These are phyloP conservation scores for Crithidia brevicula DNA, from an alignment of 208 protist genomes.

Conservation along the genomic window DNA sequence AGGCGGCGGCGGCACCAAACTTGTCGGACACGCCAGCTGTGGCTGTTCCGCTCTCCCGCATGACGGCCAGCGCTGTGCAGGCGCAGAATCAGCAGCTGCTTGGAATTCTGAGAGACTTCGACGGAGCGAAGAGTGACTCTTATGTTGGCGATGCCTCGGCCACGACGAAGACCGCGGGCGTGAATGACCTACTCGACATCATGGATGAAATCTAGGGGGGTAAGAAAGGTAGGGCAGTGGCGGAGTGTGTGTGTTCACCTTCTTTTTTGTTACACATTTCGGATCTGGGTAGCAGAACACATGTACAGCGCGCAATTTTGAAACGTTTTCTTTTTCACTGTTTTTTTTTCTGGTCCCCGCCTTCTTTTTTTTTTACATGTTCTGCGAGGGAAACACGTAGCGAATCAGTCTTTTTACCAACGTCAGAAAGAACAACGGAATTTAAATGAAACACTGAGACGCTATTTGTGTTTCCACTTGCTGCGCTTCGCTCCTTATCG, in stretches of 20 bases:
- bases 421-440: too few relatives aligned
- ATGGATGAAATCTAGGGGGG: constrained; percentile 77
- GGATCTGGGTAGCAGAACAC: too few relatives aligned
- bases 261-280: constrained; percentile 24
- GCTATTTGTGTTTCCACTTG: too few relatives aligned
- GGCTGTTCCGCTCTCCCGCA: constrained; percentile 35
- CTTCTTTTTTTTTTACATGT: too few relatives aligned
- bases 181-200: constrained; percentile 69
- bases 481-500: too few relatives aligned
- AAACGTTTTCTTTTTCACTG: too few relatives aligned
- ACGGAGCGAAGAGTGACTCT: background rate
- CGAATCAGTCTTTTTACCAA: too few relatives aligned
- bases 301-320: too few relatives aligned
- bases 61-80: constrained; percentile 39
- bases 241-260: too few relatives aligned
- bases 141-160: background rate
- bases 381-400: too few relatives aligned
- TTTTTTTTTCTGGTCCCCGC: too few relatives aligned
- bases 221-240: background rate
- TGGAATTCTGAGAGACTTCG: constrained; percentile 54
- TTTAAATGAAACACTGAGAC: too few relatives aligned
- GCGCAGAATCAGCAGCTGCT: constrained; percentile 63
- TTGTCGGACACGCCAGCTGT: background rate
- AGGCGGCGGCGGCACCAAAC: background rate
- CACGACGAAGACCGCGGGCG: constrained; percentile 2